Conservation (phyloP, 768 basidiomycete species). For the Russula lepida region DNA sequence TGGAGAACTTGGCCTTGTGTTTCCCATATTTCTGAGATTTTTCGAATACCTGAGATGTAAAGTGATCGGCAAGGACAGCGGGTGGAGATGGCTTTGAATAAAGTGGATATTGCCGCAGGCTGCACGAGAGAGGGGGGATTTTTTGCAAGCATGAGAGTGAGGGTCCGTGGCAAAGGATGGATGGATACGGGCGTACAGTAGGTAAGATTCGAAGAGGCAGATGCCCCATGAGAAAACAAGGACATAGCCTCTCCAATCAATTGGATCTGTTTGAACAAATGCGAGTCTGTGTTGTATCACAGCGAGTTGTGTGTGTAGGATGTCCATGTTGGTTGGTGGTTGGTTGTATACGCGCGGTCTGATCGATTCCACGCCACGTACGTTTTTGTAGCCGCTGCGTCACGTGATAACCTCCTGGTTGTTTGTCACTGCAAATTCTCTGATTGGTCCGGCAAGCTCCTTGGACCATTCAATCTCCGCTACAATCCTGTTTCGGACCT, state of each 20-base stretch:
- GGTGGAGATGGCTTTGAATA: slow-evolving; percentile 74
- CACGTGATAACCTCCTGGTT: background rate
- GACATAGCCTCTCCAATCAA: slow-evolving; percentile 80
- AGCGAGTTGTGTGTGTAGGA: slow-evolving; percentile 13
- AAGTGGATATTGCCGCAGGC: slow-evolving; percentile 75
- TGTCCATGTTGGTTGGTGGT: slow-evolving; percentile 6
- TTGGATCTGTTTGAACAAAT: slow-evolving; percentile 62
- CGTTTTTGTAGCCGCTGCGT: background rate
- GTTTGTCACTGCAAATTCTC: background rate
- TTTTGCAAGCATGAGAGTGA: background rate
- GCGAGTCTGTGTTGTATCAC: slow-evolving; percentile 52
- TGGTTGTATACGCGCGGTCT: too few species aligned
- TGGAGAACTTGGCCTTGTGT: slow-evolving; percentile 79
- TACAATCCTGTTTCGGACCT: slow-evolving; percentile 8
- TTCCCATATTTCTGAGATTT: slow-evolving; percentile 90
- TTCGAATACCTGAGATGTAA: slow-evolving; percentile 61
- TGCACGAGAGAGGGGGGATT: slow-evolving; percentile 15
- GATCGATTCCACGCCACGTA: background rate
- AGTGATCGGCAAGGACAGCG: slow-evolving; percentile 55
- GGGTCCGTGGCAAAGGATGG: background rate
- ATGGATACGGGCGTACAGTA: slow-evolving; percentile 50
- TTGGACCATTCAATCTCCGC: slow-evolving; percentile 9
- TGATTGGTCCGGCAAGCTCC: slow-evolving; percentile 12
- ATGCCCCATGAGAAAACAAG: slow-evolving; percentile 69
- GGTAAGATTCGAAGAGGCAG: slow-evolving; percentile 79